These are phyloP conservation scores for Mimosa bimucronata DNA, from an alignment of 306 rosid genomes.

Conservation along the genomic window DNA sequence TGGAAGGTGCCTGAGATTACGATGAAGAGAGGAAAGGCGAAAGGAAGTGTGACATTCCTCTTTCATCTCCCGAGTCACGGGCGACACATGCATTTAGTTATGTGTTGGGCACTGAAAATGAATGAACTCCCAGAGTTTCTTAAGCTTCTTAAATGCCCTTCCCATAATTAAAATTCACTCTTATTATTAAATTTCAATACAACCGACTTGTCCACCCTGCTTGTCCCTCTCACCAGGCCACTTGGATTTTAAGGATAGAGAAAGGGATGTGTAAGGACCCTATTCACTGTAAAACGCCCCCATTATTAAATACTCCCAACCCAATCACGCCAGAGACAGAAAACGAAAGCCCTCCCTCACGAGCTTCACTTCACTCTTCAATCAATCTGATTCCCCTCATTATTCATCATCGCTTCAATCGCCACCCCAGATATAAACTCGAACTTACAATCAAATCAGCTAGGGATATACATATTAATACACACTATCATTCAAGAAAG, in stretches of 20 bases:
- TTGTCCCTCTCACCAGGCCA: constrained; percentile 29
- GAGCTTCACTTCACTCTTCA: background rate
- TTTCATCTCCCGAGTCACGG: background rate
- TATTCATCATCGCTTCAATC: background rate
- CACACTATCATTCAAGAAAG: background rate
- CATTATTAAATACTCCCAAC: constrained; percentile 23
- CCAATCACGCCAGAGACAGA: constrained; percentile 34
- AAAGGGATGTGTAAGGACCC: constrained; percentile 46
- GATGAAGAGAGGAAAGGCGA: background rate
- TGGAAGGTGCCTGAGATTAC: background rate
- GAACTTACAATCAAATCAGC: background rate
- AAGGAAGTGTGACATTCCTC: background rate
- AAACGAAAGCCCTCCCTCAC: constrained; percentile 36
- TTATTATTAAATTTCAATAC: constrained; percentile 1
- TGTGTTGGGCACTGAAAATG: background rate
- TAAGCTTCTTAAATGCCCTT: background rate
- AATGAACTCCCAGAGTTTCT: background rate
- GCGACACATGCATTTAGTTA: background rate
- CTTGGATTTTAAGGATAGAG: constrained; percentile 41
- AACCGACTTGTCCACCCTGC: constrained; percentile 15
- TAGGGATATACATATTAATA: too few species aligned
- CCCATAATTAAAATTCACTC: background rate
- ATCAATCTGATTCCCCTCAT: background rate
- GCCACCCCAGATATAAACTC: background rate
- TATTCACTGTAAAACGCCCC: constrained; percentile 36